Base-by-base conservation (phyloP, 371 early-diverging fungal species). In the Apophysomyces trapeziformis region DNA sequence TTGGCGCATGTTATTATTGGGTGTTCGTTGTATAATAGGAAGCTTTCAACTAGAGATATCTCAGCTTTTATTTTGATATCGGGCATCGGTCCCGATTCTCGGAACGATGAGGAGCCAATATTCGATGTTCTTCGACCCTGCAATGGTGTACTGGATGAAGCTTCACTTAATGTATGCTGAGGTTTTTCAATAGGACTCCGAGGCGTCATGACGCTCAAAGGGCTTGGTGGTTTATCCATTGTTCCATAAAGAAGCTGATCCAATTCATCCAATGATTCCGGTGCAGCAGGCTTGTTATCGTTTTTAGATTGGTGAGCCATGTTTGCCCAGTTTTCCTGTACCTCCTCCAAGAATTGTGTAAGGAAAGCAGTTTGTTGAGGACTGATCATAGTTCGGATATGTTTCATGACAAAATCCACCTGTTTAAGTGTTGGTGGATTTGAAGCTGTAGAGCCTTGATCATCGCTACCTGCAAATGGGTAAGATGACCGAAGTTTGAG, bases 51-150 rank as follows among this genome's bases (percentile, higher is more conserved):
- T 5, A 66, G 63, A 7, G 75, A 63, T 43, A 88, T 60, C 26
- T 80, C 74, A 1, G 83, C 62, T 45, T 85, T 87, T 57, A 87
- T 65, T 41, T 84, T 85, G 14, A 80, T 43, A 1, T 73, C 69
- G 16, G 73, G 74, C 18, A 65, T 38, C 7, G 74, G 56, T 6
- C 38, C 64, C 36, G 13, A 16, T 47, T 47, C 47, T 7, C 47
- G 47, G 3, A 47, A 47, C 64, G 47, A 41, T 37, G 68, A 35
- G 41, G 41, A 12, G 39, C 62, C 58, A n/a, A 41, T 38, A 12
- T 26, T 56, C 5, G 39, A 18, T 16, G 47, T 7, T 1, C 47
- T n/a, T n/a, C 47, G 13, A 35, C 8, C n/a, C 11, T 5, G 38
- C 21, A 18, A 38, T 37, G 16, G 18, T n/a, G 13, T 58, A 18